Base-by-base conservation (phyloP, 805 yeast species). In the Myxozyma nipponensis region DNA sequence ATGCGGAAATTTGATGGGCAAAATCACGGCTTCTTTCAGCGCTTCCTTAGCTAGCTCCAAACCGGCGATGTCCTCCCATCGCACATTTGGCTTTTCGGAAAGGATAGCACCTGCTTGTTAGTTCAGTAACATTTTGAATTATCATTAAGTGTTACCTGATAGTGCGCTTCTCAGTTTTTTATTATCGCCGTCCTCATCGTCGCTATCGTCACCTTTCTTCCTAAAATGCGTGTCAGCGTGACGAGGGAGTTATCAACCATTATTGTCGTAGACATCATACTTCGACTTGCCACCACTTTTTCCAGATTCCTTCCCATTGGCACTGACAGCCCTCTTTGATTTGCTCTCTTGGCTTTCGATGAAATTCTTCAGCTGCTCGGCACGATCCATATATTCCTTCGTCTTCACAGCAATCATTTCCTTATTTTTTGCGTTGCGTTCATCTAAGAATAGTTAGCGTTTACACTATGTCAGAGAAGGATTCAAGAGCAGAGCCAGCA, bases 51-150 rank as follows among this genome's bases (percentile, higher is more conserved):
- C 98, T 26, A 81, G 79, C 56, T 91, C 98, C 54, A 93, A 74
- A 24, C 98, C 98, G 1, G 98, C 98, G 57, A 93, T 84, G 65
- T 93, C 98, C 59, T 79, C 83, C 98, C 98, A 93, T 59, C 78
- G 77, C 25, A 93, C 91, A 63, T 93, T 84, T 21, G 98, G 98
- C 53, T 80, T 90, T 62, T 91, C 98, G 35, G 90, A 77, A 44
- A 93, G 73, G 54, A 93, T 90, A 0, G 97, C 95, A 7, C 60
- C 57, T 53, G 19, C 18, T 2, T 7, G 19, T 10, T 17, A 19
- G 19, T 26, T 39, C 24, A 45, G 19, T 5, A n/a, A 4, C 19
- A 25, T 7, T 13, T 4, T 10, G 19, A 28, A 7, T 13, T 22
- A n/a, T 15, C 26, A 39, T 3, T 5, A 4, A 1, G 9, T 6